phyloP scores from a whole-genome alignment of 2,329 filamentous ascomycete genomes.

The Cordyceps javanica region DNA sequence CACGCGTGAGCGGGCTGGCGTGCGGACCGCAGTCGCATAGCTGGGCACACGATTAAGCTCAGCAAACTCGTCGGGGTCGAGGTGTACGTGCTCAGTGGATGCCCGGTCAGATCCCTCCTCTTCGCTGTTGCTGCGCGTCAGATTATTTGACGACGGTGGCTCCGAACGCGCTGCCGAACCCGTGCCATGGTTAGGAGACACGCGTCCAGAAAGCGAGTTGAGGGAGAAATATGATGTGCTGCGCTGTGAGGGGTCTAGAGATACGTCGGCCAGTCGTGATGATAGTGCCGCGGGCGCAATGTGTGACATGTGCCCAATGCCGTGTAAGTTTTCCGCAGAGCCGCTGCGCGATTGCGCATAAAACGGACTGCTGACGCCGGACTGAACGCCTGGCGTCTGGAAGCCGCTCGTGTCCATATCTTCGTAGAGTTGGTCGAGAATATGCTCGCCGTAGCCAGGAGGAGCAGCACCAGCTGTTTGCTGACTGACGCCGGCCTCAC shows the following conservation, averaged over 20 bases:
- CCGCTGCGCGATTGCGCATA: constrained; percentile 64
- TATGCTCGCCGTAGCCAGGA: constrained; percentile 87
- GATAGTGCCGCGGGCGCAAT: constrained; percentile 49
- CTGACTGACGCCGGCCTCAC: constrained; percentile 39
- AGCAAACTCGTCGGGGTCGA: constrained; percentile 53
- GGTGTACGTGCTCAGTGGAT: constrained; percentile 52
- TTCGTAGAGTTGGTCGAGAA: constrained; percentile 84
- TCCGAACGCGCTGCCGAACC: constrained; percentile 31
- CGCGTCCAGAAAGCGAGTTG: constrained; percentile 36
- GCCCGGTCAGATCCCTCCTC: constrained; percentile 46
- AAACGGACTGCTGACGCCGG: constrained; percentile 77
- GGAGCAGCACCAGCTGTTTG: constrained; percentile 66
- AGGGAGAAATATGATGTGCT: constrained; percentile 42
- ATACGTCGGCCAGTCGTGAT: constrained; percentile 65
- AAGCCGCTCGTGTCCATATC: constrained; percentile 78
- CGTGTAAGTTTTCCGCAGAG: constrained; percentile 72
- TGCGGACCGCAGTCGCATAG: constrained; percentile 67
- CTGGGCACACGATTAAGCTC: constrained; percentile 69
- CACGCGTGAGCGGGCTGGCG: constrained; percentile 50
- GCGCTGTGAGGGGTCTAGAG: constrained; percentile 40
- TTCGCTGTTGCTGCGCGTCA: constrained; percentile 50
- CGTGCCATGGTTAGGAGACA: constrained; percentile 32
- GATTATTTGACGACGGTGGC: constrained; percentile 37
- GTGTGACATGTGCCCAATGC: constrained; percentile 31
- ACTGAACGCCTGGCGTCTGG: constrained; percentile 61